Evolutionary conservation across 176 grass and related monocot genomes (phyloP), one percentile per base, ranked within the genome.

Genomic region (Carex pumila): DNA sequence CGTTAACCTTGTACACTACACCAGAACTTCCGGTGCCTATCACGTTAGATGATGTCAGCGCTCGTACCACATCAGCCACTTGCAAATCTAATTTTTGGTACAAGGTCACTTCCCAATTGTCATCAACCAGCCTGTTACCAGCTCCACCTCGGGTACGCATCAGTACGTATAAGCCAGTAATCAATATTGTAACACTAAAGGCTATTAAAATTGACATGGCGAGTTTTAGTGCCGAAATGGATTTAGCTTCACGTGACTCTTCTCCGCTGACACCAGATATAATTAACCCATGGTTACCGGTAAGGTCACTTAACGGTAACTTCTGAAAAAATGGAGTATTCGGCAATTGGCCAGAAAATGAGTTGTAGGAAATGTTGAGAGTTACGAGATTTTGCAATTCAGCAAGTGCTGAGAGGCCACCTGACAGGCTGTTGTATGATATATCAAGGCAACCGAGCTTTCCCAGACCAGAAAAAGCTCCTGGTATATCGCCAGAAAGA

Each of bases 21-120:
- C 92, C 92, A 3, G 95, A 98, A 85, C 95, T 95, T 1, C 95
- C 95, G 0, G 92, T 94, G 1, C 95, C 95, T 65, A 98, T 90
- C 84, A 94, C 95, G 75, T 98, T 98, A 31, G 89, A 91, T 29
- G 95, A 93, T 50, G 89, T 91, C 63, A 98, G 79, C 3, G 84
- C 76, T 2, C 88, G 89, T 3, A 94, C 89, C 58, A 94, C 89
- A 0, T 98, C 95, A 78, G 92, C 91, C 14, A 93, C 90, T 4
- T 86, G 94, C 43, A 98, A 81, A 49, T 98, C 92, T 1, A 98
- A 80, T 89, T 98, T 98, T 62, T 98, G 95, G 85, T 98, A 98
- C 76, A 98, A 91, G 0, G 92, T 98, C 81, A 94, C 92, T 90
- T 94, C 95, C 95, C 92, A 94, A 29, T 86, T 29, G 66, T 90